Conservation (phyloP, 768 basidiomycete species). For the Pisolithus tinctorius region DNA sequence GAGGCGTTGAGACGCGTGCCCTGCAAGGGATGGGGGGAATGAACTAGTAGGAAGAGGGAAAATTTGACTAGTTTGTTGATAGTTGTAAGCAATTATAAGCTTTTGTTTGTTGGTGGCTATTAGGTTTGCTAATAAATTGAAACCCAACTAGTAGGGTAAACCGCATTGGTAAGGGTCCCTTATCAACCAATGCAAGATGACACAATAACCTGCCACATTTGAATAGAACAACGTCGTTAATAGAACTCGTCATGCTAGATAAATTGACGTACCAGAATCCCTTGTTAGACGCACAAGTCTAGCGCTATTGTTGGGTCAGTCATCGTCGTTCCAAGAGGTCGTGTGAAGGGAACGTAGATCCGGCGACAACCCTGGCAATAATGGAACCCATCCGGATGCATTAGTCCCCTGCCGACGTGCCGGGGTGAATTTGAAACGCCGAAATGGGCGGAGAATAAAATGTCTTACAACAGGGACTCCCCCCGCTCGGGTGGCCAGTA, state of each 20-base stretch:
- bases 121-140: conserved; percentile 28
- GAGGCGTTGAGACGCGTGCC: conserved; percentile 21
- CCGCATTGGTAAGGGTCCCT: conserved; percentile 16
- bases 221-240: neutral
- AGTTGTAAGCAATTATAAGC: conserved; percentile 30
- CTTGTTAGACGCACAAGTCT: no score
- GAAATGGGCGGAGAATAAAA: conserved; percentile 24
- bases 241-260: neutral
- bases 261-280: no score
- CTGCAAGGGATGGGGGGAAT: conserved; percentile 12
- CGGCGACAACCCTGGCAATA: neutral
- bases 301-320: no score
- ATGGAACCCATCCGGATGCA: neutral
- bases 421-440: conserved; percentile 14
- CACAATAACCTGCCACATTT: neutral
- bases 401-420: conserved; percentile 18
- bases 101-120: conserved; percentile 34
- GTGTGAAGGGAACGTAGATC: neutral
- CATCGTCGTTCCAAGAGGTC: no score
- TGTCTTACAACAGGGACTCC: conserved; percentile 17
- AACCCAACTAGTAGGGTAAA: conserved; percentile 30
- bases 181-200: conserved; percentile 4
- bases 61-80: conserved; percentile 33
- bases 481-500: conserved; percentile 20
- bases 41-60: conserved; percentile 35